Base-by-base conservation (phyloP, 805 yeast genomes). In the Myxozyma sirexii region DNA sequence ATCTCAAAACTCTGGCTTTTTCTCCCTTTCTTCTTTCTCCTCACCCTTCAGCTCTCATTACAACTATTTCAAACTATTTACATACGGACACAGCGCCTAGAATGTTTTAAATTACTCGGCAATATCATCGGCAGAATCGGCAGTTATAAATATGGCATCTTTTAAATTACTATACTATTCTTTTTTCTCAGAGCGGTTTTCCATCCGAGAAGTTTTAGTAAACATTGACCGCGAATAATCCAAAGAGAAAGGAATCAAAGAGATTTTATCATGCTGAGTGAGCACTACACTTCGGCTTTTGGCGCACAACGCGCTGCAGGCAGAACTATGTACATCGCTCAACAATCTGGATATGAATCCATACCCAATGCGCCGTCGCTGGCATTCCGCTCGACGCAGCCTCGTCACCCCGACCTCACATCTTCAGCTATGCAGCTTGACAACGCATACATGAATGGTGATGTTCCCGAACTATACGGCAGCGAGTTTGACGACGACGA, bases 141-240 rank as follows among this genome's bases (percentile, higher is more conserved):
- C 54, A 49, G 38, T n/a, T 49, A 19, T 26, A 49, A 49, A 49
- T n/a, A 49, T 49, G 54, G 54, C 54, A 38, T 49, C 54, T 21
- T 49, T 49, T 15, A 49, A 49, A 49, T 49, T 49, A 49, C 27
- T 49, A 49, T 49, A 49, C 19, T 17, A 49, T 39, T 49, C 54
- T 39, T 49, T 49, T 49, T 49, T 49, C 54, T 49, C 54, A 49
- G 54, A 49, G 45, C 12, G 54, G 54, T 49, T 49, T 49, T 49
- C 54, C 46, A 49, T 49, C 45, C 45, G 54, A 49, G 54, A 49
- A 49, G 45, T 49, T 38, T 26, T 49, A 49, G 54, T 49, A 24
- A 49, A 49, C 23, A 49, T 38, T 39, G 54, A 49, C 24, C 42
- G 12, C 26, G 19, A 33, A 47, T 46, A n/a, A 31, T 44, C 35